Conservation (phyloP, 1,284 basidiomycete species). For the Jaminaea rosea region DNA sequence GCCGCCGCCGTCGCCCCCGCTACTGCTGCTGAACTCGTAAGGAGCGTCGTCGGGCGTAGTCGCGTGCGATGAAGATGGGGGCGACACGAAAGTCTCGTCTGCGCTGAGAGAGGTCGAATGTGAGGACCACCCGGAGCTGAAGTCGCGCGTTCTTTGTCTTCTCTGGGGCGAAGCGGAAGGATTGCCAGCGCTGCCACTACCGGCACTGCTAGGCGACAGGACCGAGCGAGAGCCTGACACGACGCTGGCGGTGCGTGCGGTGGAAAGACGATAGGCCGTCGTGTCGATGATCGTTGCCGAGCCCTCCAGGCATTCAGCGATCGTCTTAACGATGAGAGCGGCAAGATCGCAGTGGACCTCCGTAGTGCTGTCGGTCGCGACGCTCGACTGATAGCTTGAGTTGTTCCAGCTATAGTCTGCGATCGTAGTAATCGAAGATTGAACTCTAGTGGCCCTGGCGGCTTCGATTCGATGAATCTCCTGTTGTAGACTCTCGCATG, state of each 20-base stretch:
- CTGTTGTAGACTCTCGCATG: slow-evolving; percentile 25
- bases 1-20: too few species aligned
- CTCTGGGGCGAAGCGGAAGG: too few species aligned
- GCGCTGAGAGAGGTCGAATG: too few species aligned
- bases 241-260: background rate
- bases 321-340: background rate
- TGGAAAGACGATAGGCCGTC: background rate
- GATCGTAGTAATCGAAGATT: background rate
- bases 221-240: too few species aligned
- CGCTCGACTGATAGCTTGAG: background rate
- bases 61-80: too few species aligned
- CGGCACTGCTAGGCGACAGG: too few species aligned
- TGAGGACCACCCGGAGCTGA: too few species aligned
- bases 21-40: too few species aligned
- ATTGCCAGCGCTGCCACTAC: too few species aligned
- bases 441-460: background rate
- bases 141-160: too few species aligned
- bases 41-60: too few species aligned
- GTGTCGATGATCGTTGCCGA: background rate
- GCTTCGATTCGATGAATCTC: slow-evolving; percentile 2
- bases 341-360: background rate
- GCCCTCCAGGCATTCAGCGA: background rate
- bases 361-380: background rate
- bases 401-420: background rate
- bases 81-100: too few species aligned